Percentiles rank a stretch among this genome's conserved stretches.
Conservation (phyloP, 2,329 filamentous ascomycete genomes). For the Penicillium palitans region DNA sequence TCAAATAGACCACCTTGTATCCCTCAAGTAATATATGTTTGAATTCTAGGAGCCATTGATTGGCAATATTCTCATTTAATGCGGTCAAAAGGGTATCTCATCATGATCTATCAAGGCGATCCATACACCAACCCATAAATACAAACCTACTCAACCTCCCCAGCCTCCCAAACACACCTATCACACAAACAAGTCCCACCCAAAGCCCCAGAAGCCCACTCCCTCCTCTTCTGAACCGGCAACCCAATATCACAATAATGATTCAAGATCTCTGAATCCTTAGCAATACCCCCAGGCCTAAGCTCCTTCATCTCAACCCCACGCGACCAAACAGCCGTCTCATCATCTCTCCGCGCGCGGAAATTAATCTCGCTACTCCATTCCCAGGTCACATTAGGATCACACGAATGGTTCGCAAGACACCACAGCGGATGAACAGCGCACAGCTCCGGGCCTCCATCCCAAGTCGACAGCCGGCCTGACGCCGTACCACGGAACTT, state of each 20-base stretch:
- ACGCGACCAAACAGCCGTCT: conserved; percentile 40
- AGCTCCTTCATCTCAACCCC: conserved; percentile 46
- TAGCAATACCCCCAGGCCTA: conserved; percentile 59
- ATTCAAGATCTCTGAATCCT: conserved; percentile 82
- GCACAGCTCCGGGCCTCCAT: conserved; percentile 84
- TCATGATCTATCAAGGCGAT: conserved; percentile 3
- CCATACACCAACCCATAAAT: conserved; percentile 1
- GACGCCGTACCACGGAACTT: conserved; percentile 94
- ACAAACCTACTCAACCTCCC: conserved; percentile 13
- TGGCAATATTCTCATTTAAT: not conserved
- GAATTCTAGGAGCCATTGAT: not conserved
- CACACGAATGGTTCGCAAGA: conserved; percentile 91
- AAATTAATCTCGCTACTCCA: conserved; percentile 62
- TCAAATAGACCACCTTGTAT: not conserved
- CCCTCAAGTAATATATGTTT: not conserved
- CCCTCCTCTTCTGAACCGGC: conserved; percentile 74
- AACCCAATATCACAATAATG: conserved; percentile 91
- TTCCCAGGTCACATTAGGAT: conserved; percentile 93
- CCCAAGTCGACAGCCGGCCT: conserved; percentile 71
- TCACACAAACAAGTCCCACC: conserved; percentile 87
- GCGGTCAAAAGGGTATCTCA: conserved; percentile 20
- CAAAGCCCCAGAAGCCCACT: conserved; percentile 84
- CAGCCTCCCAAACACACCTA: conserved; percentile 74
- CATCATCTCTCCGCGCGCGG: conserved; percentile 33
- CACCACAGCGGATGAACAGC: conserved; percentile 97